These are phyloP conservation scores for Prunella vulgaris DNA, from an alignment of 257 asterid genomes.

Conservation along the genomic window DNA sequence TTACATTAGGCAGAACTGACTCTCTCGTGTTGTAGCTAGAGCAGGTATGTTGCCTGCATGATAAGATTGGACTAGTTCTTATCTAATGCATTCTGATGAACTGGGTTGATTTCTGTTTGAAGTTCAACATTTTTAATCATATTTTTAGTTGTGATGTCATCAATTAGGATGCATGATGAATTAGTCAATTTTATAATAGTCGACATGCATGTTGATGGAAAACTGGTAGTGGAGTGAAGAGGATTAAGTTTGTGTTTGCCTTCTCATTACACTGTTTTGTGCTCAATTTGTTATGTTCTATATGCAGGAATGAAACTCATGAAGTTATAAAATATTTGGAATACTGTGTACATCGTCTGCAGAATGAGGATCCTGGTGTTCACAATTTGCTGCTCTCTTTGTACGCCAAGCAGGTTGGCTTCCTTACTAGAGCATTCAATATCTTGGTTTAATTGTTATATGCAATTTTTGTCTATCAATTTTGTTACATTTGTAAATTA, in stretches of 20 bases:
- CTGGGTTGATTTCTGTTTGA: conserved; percentile 10
- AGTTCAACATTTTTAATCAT: neutral
- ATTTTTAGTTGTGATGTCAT: conserved; percentile 1
- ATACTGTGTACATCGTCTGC: conserved; percentile 87
- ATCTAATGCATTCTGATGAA: conserved; percentile 3
- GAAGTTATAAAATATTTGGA: conserved; percentile 96
- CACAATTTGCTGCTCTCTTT: conserved; percentile 88
- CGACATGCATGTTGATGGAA: conserved; percentile 12
- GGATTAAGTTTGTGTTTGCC: conserved; percentile 6
- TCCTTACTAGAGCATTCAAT: conserved; percentile 12
- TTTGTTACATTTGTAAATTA: neutral
- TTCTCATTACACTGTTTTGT: conserved; percentile 4
- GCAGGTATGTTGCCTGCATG: conserved; percentile 8
- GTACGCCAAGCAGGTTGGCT: conserved; percentile 82
- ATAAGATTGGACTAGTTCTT: conserved; percentile 9
- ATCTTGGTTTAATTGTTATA: conserved; percentile 19
- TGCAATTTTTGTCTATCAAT: conserved; percentile 10
- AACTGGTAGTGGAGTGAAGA: conserved; percentile 1
- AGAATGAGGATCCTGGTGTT: conserved; percentile 94
- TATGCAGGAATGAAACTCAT: conserved; percentile 93
- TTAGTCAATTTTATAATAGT: neutral
- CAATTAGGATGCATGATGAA: conserved; percentile 3
- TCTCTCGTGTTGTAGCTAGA: conserved; percentile 11
- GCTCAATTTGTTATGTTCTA: conserved; percentile 8
- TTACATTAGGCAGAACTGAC: neutral